Base-by-base conservation (phyloP, 805 yeast species). In the Pichia scutulata region DNA sequence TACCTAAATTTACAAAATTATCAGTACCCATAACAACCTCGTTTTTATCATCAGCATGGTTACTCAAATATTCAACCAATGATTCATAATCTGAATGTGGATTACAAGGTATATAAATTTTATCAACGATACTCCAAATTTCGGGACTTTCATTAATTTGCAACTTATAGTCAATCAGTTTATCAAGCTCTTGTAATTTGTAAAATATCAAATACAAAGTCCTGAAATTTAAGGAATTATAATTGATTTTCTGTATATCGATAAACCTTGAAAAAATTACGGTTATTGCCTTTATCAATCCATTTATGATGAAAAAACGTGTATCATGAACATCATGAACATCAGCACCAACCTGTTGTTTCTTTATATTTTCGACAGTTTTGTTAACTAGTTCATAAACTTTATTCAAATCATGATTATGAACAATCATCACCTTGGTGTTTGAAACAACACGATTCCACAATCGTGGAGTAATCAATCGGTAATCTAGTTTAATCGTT, bases 241-340 rank as follows among this genome's bases (percentile, higher is more conserved):
- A 50, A 9, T 51, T 51, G 16, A 46, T 44, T 30, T 25, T 40
- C 12, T 43, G 23, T 5, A 36, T 26, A 8, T 28, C 25, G 3
- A 63, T 44, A 16, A 60, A 47, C 3, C 51, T 41, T 0, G 66
- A 62, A 46, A 57, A 64, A 5, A 54, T 36, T 18, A 61, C 44
- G 6, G 64, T 58, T 2, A 64, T 4, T 6, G 43, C 46, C 33
- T 60, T 58, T 40, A 62, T 39, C n/a, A 62, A 46, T 12, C 68
- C 68, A 51, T 60, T 52, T 19, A 63, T 36, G 3, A 62, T 50
- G n/a, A 60, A 43, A 7, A 36, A 19, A 2, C 44, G 39, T 16
- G 24, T 25, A 21, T 18, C 13, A 1, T 30, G 25, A 16, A 33
- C 10, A 0, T 16, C 28, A 13, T 30, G n/a, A n/a, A n/a, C 13